Base-by-base conservation (phyloP, 83 land plant species). In the Picea abies region DNA sequence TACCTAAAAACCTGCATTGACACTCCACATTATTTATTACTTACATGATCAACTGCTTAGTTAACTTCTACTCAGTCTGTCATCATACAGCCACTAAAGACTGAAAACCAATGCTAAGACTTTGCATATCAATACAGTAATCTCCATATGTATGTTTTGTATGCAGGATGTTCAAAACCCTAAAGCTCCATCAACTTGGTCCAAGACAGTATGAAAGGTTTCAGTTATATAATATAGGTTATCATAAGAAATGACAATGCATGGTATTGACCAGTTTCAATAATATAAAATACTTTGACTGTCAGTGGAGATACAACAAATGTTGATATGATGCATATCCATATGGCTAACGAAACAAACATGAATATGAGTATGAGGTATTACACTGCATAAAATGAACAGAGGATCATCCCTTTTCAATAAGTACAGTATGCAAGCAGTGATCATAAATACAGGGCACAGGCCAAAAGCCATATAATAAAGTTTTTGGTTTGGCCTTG, bases 1-100 rank as follows among this genome's bases (percentile, higher is more conserved):
- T 87, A 1, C 93, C 98, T 39, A 85, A 76, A 62, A 94, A 92
- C 75, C 98, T 96, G 87, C 58, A 81, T 39, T 35, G 79, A 72
- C 52, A 72, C 25, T 72, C 76, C 76, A 72, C 22, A 39, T 20
- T 37, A 44, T 44, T 41, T 16, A 19, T 71, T 72, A 20, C 17
- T 44, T 49, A 72, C 44, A 41, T 72, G n/a, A 72, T 19, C 2
- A 72, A 72, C 44, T 20, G 52, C 52, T 16, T 72, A 17, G 16
- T 41, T 44, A 72, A 19, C 76, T 72, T 49, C 56, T 49, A 72
- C 52, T 20, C 76, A 72, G 29, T 6, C 44, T 72, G 52, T 41
- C 22, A 44, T 44, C 52, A 9, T n/a, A 72, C 23, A 39, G 23
- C 9, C 47, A 72, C 25, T 39, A 72, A 44, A 44, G 44, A n/a